Evolutionary conservation across 2,329 filamentous ascomycete species (phyloP).

Genomic region (Dactylonectria macrodidyma): DNA sequence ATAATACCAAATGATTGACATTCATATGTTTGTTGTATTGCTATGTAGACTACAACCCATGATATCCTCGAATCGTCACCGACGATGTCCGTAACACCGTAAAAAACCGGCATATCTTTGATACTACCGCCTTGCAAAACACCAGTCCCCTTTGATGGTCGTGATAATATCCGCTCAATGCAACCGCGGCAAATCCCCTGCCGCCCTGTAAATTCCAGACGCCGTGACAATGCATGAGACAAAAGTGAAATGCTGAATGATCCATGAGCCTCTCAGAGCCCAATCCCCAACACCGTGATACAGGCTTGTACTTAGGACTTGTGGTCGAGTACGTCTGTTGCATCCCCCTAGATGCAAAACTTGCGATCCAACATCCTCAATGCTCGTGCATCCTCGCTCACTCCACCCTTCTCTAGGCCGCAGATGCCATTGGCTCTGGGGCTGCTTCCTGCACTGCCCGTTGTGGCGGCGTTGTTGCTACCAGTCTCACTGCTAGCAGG

Average conservation of each 20-base stretch:
- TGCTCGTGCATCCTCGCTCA: slow-evolving; percentile 75
- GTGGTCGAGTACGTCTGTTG: not conserved
- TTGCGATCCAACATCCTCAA: slow-evolving; percentile 76
- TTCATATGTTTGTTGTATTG: slow-evolving; percentile 35
- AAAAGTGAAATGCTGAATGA: slow-evolving; percentile 26
- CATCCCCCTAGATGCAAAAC: slow-evolving; percentile 56
- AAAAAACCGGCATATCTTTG: slow-evolving; percentile 21
- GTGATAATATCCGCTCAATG: slow-evolving; percentile 43
- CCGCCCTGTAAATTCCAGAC: slow-evolving; percentile 42
- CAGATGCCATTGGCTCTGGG: slow-evolving; percentile 48
- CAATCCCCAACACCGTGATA: slow-evolving; percentile 4
- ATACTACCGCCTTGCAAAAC: slow-evolving; percentile 30
- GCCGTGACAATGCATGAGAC: slow-evolving; percentile 46
- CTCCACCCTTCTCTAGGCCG: slow-evolving; percentile 57
- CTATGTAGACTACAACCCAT: slow-evolving; percentile 39
- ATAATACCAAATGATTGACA: slow-evolving; percentile 15
- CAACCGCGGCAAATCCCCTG: slow-evolving; percentile 41
- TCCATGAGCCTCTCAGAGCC: slow-evolving; percentile 13
- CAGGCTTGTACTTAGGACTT: not conserved
- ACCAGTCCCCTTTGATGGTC: slow-evolving; percentile 38
- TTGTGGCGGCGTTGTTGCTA: slow-evolving; percentile 60
- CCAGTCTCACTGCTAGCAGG: slow-evolving; percentile 62
- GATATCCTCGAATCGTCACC: slow-evolving; percentile 14
- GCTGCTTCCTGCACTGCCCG: slow-evolving; percentile 60
- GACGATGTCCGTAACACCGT: slow-evolving; percentile 36